Evolutionary conservation across 2,329 filamentous ascomycete species (phyloP), one percentile per base, ranked within the genome.

Genomic region (Xylariaceae sp.): DNA sequence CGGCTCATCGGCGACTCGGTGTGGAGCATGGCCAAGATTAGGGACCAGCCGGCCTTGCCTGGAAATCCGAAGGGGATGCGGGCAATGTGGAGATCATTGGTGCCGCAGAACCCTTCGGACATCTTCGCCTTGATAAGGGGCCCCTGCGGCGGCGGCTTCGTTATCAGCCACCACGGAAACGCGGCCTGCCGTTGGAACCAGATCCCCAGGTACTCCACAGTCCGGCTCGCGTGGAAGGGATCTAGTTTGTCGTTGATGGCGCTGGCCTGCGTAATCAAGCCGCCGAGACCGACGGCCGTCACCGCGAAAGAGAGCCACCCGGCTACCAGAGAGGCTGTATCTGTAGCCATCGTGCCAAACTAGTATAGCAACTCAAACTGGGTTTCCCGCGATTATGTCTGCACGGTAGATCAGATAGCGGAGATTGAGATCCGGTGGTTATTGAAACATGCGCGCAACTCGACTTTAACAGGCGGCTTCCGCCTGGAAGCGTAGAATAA

Each of bases 171-270:
- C 58, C 60, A 64, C 1, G 64, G 58, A 32, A 60, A 59, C 4
- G 49, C 44, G 26, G 45, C 33, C 27, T 69, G 65, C 13, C 63
- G 59, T 39, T 60, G 58, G 44, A 65, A 57, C 66, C 66, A 68
- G 9, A 61, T 46, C 10, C 66, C 65, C 24, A 68, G 59, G 53
- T 64, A 64, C 50, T 66, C 63, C 13, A 42, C 56, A 4, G 59
- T 62, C 46, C 64, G 64, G 16, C 40, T 60, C 6, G 61, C 59
- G 57, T 64, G 62, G 55, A 61, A 66, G 15, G 62, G 71, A 2
- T 75, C 75, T 40, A 73, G 67, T 59, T 75, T 68, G 18, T 69
- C 62, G 64, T 76, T 79, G 67, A 77, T 80, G 13, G 64, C 59
- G 26, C 67, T 68, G 1, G 77, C 77, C 65, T 80, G 77, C 4